Evolutionary conservation across 1,139 yeast genomes (phyloP), one percentile per base, ranked within the genome.

Genomic region (Kurtzmaniella quercitrusa): DNA sequence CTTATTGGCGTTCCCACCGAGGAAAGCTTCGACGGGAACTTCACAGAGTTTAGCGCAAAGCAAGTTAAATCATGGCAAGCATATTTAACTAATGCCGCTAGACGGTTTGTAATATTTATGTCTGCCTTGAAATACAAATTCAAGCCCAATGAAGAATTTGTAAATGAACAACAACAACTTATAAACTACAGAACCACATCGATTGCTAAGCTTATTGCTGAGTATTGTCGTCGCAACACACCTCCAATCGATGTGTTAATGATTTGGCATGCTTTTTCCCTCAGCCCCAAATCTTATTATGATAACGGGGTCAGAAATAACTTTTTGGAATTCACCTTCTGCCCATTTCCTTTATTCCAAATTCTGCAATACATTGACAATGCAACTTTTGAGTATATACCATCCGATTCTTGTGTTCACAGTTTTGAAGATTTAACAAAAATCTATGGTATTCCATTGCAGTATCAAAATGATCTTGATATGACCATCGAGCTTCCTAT

Each of bases 211-310:
- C 9, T 19, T 7, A 14, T 43, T 29, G 16, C 21, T 17, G 40
- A 40, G 3, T 43, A 16, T 16, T 24, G 42, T 37, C 36, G 37
- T 37, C 14, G 39, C 12, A 37, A 27, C n/a, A 11, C 29, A 15
- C 72, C 73, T 1, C 72, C 71, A 1, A 49, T 68, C 39, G 75
- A 69, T 47, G 62, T 70, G 2, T 44, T 70, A n/a, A 57, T 70
- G 65, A 67, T 70, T 2, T 70, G 75, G 75, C 73, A 70, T 50
- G 49, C 57, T 33, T 57, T 56, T 40, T 39, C 50, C 16, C 44
- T 52, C 38, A 48, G 54, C 39, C 53, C 59, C 3, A 50, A 51
- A 23, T 48, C 62, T 0, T 61, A 52, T 43, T 59, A 64, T 45
- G 70, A 66, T 39, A 59, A 58, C 23, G 58, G 62, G 33, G 44